A percentile compares a stretch with the other conserved stretches of the same genome.
These are phyloP conservation scores for Meyerozyma athensensis DNA, from an alignment of 1,139 yeast species.

Conservation along the genomic window DNA sequence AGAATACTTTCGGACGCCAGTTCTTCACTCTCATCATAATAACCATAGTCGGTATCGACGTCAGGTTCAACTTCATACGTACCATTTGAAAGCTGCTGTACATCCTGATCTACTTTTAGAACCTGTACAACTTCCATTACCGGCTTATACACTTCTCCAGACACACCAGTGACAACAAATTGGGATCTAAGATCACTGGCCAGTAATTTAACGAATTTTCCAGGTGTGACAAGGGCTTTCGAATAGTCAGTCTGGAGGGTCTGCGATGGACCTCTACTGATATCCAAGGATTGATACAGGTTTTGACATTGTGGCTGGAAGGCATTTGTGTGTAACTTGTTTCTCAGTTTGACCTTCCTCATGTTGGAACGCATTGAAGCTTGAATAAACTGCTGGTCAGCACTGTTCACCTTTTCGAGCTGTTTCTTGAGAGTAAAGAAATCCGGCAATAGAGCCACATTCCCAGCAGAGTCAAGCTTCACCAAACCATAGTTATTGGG, in stretches of 20 bases:
- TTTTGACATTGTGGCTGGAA: conserved; percentile 36
- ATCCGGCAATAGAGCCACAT: conserved; percentile 51
- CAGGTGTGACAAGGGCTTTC: conserved; percentile 44
- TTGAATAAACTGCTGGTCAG: conserved; percentile 22
- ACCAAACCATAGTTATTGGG: conserved; percentile 87
- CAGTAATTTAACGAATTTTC: conserved; percentile 42
- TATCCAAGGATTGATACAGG: conserved; percentile 49
- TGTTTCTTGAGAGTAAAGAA: conserved; percentile 47
- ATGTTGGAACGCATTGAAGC: conserved; percentile 23
- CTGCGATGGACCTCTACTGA: conserved; percentile 44
- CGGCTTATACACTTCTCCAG: conserved; percentile 28
- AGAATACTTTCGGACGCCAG: background rate
- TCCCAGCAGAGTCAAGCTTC: conserved; percentile 48
- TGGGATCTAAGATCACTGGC: conserved; percentile 34
- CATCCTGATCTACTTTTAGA: conserved; percentile 19
- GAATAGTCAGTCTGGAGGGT: conserved; percentile 38
- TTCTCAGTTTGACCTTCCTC: conserved; percentile 21
- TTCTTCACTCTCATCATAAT: background rate
- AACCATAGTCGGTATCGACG: conserved; percentile 1
- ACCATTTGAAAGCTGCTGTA: conserved; percentile 12
- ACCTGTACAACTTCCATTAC: conserved; percentile 16
- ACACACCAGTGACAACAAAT: conserved; percentile 30
- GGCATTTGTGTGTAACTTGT: conserved; percentile 21
- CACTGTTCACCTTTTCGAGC: conserved; percentile 30
- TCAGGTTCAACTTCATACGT: conserved; percentile 9